A percentile compares a stretch with the other conserved stretches of the same genome.
These are phyloP conservation scores for Carallia brachiata DNA, from an alignment of 345 rosid genomes.

Conservation along the genomic window DNA sequence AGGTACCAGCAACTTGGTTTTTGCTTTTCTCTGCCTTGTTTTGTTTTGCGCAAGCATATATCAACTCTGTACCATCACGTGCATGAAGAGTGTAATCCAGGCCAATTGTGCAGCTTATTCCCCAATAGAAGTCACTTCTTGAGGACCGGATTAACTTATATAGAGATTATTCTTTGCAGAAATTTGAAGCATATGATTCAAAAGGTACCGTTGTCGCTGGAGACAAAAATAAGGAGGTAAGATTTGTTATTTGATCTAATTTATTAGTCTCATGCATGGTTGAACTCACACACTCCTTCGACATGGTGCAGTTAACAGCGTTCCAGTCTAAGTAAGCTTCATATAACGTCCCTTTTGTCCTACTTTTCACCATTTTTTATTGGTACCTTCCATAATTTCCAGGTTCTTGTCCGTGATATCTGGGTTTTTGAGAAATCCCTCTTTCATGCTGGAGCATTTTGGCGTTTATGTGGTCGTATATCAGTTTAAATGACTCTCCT, in stretches of 20 bases:
- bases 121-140: neutral
- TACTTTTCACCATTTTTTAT: neutral
- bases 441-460: constrained; percentile 74
- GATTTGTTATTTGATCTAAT: neutral
- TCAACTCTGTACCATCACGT: no score
- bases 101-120: no score
- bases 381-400: constrained; percentile 17
- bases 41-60: no score
- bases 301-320: no score
- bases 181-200: constrained; percentile 88
- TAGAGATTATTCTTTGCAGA: constrained; percentile 47
- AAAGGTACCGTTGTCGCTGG: constrained; percentile 77
- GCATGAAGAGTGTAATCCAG: no score
- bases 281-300: no score
- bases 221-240: constrained; percentile 79
- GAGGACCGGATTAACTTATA: constrained; percentile 1
- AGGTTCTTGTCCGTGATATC: constrained; percentile 87
- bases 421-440: constrained; percentile 97
- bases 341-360: neutral
- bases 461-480: constrained; percentile 93
- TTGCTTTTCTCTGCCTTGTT: no score
- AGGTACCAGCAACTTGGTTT: constrained; percentile 40
- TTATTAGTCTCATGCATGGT: neutral
- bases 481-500: constrained; percentile 20
- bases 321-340: neutral